Evolutionary conservation across 176 grass and related monocot species (phyloP).

Genomic region (Puccinellia tenuiflora): DNA sequence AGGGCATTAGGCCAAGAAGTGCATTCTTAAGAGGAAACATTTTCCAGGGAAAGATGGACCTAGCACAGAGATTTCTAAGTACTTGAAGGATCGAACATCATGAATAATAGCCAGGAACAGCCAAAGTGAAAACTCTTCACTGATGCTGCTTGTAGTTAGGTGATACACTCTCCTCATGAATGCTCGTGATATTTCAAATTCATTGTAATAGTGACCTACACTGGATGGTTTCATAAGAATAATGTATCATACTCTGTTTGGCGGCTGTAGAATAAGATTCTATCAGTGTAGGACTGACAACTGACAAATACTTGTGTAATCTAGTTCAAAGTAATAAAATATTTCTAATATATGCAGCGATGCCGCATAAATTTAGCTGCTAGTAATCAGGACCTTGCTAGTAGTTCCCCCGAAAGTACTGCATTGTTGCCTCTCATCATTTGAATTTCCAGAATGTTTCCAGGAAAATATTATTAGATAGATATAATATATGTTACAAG

Average conservation of each 20-base stretch:
- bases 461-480: no score
- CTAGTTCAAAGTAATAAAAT: constrained; percentile 1
- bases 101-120: not conserved
- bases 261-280: not conserved
- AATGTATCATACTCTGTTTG: constrained; percentile 11
- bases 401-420: no score
- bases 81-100: constrained; percentile 1
- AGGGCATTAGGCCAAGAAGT: not conserved
- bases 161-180: not conserved
- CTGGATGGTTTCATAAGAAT: constrained; percentile 3
- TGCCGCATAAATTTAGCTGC: not conserved
- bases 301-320: not conserved
- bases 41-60: not conserved
- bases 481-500: no score
- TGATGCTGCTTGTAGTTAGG: constrained; percentile 9
- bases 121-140: constrained; percentile 6
- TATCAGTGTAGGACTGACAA: not conserved
- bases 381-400: no score
- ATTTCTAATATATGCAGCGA: not conserved
- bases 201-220: not conserved
- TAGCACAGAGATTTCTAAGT: not conserved
- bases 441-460: no score
- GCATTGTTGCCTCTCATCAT: no score
- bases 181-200: constrained; percentile 14
- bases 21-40: not conserved